Base-by-base conservation (phyloP, 306 rosid genomes). In the Vigna unguiculata region DNA sequence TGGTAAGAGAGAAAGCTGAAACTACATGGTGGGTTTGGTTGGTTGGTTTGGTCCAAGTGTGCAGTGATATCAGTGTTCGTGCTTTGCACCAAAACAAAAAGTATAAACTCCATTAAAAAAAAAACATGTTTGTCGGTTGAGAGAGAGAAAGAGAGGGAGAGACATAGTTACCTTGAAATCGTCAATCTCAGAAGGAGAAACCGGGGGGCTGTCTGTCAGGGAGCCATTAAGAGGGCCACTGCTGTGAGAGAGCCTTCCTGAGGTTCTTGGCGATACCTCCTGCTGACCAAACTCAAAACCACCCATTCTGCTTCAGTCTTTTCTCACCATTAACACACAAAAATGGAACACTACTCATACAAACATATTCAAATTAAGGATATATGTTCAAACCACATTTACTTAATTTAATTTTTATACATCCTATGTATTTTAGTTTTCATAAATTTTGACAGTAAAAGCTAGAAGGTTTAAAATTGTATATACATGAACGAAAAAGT, bases 141-240 rank as follows among this genome's bases (percentile, higher is more conserved):
- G 11, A n/a, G 8, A 71, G 72, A 25, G 75, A 72, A 57, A 54
- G 7, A 80, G 71, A 70, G 70, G 16, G 73, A 72, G 57, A 54
- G 12, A 80, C 66, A 49, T 7, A 16, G 70, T 19, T 64, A 96
- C 99, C 99, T 96, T 96, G 82, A 63, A 47, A 81, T 96, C 96
- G 52, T 92, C 98, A 76, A 89, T 83, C 66, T 92, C 97, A 41
- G 97, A 79, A 25, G 99, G 98, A 1, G 99, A 92, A 16, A 89
- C 84, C 9, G 99, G 99, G 2, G 99, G 99, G 75, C 98, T 96
- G 68, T 92, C 99, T 55, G 96, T 90, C 6, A 90, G 54, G 45
- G 96, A 93, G 53, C 97, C 97, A 75, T 90, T 94, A n/a, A 95
- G 97, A 75, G 98, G 97, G 5, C 97, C 99, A 75, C 97, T 92